A percentile compares a stretch with the other conserved stretches of the same genome.
These are phyloP conservation scores for Amanita subjunquillea DNA, from an alignment of 768 basidiomycete genomes.

Conservation along the genomic window DNA sequence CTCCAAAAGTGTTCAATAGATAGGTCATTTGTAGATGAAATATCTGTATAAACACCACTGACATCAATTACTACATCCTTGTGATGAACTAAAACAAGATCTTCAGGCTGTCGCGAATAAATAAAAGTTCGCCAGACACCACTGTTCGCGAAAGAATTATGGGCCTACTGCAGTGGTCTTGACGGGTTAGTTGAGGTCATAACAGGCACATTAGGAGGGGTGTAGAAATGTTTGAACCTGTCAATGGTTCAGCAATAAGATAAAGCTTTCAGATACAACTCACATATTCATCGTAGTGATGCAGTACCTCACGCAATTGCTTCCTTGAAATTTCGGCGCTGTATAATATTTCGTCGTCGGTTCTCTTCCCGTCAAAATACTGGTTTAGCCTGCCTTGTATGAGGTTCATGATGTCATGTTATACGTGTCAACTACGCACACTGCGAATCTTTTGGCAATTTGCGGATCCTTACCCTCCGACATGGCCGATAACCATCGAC, in stretches of 20 bases:
- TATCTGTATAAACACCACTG: neutral
- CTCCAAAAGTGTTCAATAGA: too few relatives aligned
- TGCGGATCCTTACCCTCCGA: constrained; percentile 67
- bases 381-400: constrained; percentile 59
- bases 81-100: neutral
- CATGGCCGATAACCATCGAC: constrained; percentile 87
- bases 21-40: neutral
- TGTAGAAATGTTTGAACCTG: constrained; percentile 45
- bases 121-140: too few relatives aligned
- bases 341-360: constrained; percentile 91
- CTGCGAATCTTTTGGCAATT: constrained; percentile 65
- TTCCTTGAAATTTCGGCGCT: constrained; percentile 77
- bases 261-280: constrained; percentile 15
- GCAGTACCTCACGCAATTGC: constrained; percentile 74
- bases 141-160: too few relatives aligned
- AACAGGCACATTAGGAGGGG: constrained; percentile 18
- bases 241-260: constrained; percentile 1
- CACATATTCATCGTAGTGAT: constrained; percentile 85
- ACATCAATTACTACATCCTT: neutral
- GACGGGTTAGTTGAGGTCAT: too few relatives aligned
- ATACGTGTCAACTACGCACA: constrained; percentile 33
- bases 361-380: constrained; percentile 88
- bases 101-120: neutral
- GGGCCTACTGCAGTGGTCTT: too few relatives aligned
- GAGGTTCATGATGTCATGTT: neutral